Evolutionary conservation across 306 rosid species (phyloP), one percentile per base, ranked within the genome.

Genomic region (Benincasa hispida): DNA sequence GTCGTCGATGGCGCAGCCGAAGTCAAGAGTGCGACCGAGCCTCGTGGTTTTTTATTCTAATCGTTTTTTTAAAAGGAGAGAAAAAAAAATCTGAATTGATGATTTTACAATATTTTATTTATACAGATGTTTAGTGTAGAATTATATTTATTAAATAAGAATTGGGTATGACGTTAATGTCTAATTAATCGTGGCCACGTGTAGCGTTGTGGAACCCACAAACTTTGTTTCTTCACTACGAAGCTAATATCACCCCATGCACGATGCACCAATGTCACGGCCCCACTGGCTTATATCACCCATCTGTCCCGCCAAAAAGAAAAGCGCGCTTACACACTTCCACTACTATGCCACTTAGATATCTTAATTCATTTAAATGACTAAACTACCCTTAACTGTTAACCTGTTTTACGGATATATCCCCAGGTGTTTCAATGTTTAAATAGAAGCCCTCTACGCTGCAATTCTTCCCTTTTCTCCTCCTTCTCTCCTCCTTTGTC

Each of bases 381-480:
- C 96, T 41, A 63, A 77, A 82, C 25, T 82, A 19, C 87, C 97
- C 92, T 72, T 15, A 0, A 0, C 1, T 0, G 6, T 5, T 3
- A 3, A 0, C 3, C 0, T 34, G 67, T 77, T 83, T 89, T 13
- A 87, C 0, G 2, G 10, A 8, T 14, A 50, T 80, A 78, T 67
- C 21, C 19, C 10, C 74, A 18, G 0, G 56, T 1, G 28, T 19
- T 65, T 0, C 0, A 39, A 1, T 55, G n/a, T 24, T 63, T 94
- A 94, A 94, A 90, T 90, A 82, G 1, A 55, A 53, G 60, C 1
- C 83, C 81, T 88, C 88, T 22, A 81, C 74, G 74, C 88, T 77
- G 75, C 97, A 15, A 81, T 83, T 81, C 91, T 83, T 94, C 99
- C 99, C 84, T 94, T 94, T 92, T 92, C 82, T 80, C 83, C 81